A percentile compares a stretch with the other conserved stretches of the same genome.
Conservation (phyloP, 2,329 filamentous ascomycete species). For the Ramularia endophylla region DNA sequence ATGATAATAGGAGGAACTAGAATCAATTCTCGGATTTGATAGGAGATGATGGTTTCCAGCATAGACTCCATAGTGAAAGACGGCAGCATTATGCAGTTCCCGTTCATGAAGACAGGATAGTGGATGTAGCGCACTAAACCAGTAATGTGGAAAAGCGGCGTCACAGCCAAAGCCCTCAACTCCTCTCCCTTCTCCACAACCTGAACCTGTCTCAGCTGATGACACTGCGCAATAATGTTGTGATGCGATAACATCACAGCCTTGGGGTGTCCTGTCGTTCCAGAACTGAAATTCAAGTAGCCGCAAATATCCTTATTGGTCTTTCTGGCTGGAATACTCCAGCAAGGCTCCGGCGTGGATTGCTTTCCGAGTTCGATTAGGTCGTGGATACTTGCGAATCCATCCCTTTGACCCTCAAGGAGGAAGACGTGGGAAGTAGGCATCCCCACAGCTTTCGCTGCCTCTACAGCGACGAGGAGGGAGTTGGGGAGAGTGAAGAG, state of each 20-base stretch:
- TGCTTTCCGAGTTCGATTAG: conserved; percentile 36
- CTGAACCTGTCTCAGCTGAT: conserved; percentile 48
- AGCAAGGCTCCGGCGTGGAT: conserved; percentile 39
- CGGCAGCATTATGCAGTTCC: conserved; percentile 57
- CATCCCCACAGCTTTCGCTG: conserved; percentile 49
- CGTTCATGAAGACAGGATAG: conserved; percentile 56
- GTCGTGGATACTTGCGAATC: conserved; percentile 42
- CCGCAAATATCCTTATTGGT: conserved; percentile 48
- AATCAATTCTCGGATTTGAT: conserved; percentile 50
- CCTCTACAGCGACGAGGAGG: conserved; percentile 47
- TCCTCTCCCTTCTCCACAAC: conserved; percentile 42
- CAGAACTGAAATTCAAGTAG: conserved; percentile 40
- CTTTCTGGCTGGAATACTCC: conserved; percentile 44
- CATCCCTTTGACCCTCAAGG: conserved; percentile 46
- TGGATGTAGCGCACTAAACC: conserved; percentile 58
- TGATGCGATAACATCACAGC: conserved; percentile 46
- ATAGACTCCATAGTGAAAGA: conserved; percentile 55
- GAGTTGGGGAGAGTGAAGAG: conserved; percentile 50
- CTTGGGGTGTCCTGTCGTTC: conserved; percentile 36
- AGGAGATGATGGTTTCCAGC: conserved; percentile 45
- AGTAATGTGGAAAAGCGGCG: conserved; percentile 58
- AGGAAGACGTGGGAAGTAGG: conserved; percentile 47
- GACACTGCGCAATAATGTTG: conserved; percentile 53
- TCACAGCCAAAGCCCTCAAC: conserved; percentile 47
- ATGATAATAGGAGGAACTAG: conserved; percentile 57